phyloP scores from a whole-genome alignment of 768 basidiomycete species.

The Coprinellus micaceus region DNA sequence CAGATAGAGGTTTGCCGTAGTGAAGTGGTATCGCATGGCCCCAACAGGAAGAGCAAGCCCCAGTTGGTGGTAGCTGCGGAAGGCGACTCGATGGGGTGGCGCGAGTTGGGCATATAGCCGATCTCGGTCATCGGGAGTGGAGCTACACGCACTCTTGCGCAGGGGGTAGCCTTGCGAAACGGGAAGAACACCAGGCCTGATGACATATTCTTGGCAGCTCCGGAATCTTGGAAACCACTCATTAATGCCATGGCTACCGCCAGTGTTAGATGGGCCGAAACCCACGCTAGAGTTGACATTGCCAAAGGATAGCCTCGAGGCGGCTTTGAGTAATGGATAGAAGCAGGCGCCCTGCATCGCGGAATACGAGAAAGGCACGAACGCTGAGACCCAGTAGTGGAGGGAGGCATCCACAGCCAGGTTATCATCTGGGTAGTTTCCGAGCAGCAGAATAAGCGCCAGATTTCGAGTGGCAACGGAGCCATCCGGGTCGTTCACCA shows the following conservation, averaged over 20 bases:
- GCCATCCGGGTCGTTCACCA: slow-evolving; percentile 10
- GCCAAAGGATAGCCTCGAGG: no score
- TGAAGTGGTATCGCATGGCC: slow-evolving; percentile 37
- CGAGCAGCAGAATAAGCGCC: slow-evolving; percentile 39
- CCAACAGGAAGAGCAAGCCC: slow-evolving; percentile 49
- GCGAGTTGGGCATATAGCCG: slow-evolving; percentile 32
- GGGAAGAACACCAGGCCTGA: no score
- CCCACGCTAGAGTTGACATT: no score
- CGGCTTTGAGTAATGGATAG: slow-evolving; percentile 17
- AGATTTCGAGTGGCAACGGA: slow-evolving; percentile 38
- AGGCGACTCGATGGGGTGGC: slow-evolving; percentile 44
- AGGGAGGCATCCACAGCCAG: slow-evolving; percentile 41
- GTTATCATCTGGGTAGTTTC: slow-evolving; percentile 25
- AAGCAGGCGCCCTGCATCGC: slow-evolving; percentile 13
- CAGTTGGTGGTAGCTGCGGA: slow-evolving; percentile 33
- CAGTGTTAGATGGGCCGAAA: no score
- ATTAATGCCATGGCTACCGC: no score
- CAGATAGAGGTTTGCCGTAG: slow-evolving; percentile 36
- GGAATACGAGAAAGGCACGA: slow-evolving; percentile 33
- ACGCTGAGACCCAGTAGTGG: slow-evolving; percentile 48
- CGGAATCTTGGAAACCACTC: no score
- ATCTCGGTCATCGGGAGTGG: slow-evolving; percentile 17
- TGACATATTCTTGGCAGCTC: no score
- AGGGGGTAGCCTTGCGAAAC: no score
- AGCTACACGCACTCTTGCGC: no score